Conservation (phyloP, 352 stramenopile genomes). For the Globisporangium spinosum region DNA sequence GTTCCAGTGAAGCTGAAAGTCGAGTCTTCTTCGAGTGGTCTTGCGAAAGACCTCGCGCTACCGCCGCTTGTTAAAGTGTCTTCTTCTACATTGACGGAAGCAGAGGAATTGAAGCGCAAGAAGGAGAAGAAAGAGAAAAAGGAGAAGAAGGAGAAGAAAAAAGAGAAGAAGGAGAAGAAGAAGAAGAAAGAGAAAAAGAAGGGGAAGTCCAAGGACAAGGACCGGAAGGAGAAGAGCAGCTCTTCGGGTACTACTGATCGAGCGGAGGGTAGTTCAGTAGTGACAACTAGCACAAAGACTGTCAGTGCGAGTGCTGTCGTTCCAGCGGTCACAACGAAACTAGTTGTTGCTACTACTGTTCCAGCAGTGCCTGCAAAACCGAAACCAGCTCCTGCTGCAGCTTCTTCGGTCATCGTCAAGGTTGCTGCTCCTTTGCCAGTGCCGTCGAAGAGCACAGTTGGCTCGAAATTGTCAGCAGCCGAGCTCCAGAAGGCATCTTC, state of each 20-base stretch:
- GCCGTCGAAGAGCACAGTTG: slow-evolving; percentile 8
- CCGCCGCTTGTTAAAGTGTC: background rate
- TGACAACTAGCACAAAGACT: background rate
- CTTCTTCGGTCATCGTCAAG: background rate
- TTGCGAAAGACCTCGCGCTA: background rate
- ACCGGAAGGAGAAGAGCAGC: slow-evolving; percentile 40
- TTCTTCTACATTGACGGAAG: background rate
- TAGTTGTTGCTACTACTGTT: background rate
- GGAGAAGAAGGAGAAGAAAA: slow-evolving; percentile 71
- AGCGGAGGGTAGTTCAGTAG: slow-evolving; percentile 32
- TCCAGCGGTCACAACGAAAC: background rate
- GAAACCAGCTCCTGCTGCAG: background rate
- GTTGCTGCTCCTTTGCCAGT: background rate
- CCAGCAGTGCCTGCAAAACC: background rate
- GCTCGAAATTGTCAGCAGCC: slow-evolving; percentile 35
- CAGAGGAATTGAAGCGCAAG: slow-evolving; percentile 34
- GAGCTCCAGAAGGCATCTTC: slow-evolving; percentile 23
- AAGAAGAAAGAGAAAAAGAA: slow-evolving; percentile 58
- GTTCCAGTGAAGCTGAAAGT: background rate
- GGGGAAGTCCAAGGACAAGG: slow-evolving; percentile 28
- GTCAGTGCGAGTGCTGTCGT: background rate
- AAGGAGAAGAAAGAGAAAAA: slow-evolving; percentile 69
- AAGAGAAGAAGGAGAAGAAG: slow-evolving; percentile 54
- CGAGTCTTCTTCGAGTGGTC: background rate
- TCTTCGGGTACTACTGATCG: background rate